phyloP scores from a whole-genome alignment of 768 basidiomycete species.

The Termitomyces sp. region DNA sequence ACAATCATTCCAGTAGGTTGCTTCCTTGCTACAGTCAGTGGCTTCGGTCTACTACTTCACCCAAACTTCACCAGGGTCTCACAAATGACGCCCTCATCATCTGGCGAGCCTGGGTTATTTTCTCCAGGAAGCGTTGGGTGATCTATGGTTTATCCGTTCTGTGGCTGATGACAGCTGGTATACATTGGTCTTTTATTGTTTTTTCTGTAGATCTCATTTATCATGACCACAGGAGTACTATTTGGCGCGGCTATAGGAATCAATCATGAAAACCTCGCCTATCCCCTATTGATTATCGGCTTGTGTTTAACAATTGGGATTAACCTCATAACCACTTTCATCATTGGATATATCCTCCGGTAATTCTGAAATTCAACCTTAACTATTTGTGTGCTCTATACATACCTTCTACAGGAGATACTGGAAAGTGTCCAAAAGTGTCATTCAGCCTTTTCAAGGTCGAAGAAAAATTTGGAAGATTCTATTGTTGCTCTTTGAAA shows the following conservation, averaged over 20 bases:
- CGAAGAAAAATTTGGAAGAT: not conserved
- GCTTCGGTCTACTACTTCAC: too few relatives aligned
- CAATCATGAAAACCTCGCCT: not conserved
- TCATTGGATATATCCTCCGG: not conserved
- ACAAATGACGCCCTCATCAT: not conserved
- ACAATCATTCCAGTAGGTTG: too few relatives aligned
- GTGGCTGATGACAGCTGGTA: not conserved
- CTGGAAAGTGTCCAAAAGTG: not conserved
- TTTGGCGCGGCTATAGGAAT: not conserved
- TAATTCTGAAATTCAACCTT: too few relatives aligned
- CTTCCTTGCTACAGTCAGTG: too few relatives aligned
- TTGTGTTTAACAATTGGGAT: not conserved
- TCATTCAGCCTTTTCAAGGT: not conserved
- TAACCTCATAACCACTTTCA: not conserved
- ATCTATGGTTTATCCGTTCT: not conserved
- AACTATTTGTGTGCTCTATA: not conserved
- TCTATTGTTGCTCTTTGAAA: not conserved
- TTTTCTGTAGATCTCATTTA: constrained; percentile 24
- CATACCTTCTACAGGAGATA: not conserved
- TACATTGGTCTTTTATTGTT: not conserved
- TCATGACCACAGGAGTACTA: not conserved
- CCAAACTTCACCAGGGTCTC: not conserved
- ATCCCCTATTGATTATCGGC: not conserved
- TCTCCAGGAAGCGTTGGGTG: not conserved
- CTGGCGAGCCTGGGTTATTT: not conserved